These are phyloP conservation scores for Trametes coccinea DNA, from an alignment of 768 basidiomycete genomes.

Conservation along the genomic window DNA sequence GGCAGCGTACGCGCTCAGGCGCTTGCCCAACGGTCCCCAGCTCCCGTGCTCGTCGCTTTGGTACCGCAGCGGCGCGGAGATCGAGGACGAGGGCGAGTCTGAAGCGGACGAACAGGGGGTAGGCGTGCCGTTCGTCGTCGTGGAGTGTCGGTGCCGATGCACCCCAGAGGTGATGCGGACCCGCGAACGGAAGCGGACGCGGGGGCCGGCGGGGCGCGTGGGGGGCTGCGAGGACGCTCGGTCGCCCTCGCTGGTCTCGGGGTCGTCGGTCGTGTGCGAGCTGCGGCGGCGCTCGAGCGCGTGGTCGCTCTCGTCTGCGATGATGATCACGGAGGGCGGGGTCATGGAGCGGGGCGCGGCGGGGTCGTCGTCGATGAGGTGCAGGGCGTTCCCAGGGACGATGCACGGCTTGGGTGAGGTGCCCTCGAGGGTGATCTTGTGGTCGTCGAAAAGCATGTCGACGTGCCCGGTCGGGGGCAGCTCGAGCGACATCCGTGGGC, in stretches of 20 bases:
- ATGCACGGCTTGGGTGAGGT: constrained; percentile 34
- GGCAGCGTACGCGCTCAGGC: constrained; percentile 42
- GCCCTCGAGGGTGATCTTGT: constrained; percentile 27
- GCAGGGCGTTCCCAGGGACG: constrained; percentile 37
- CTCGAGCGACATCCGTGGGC: constrained; percentile 21
- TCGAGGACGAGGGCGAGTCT: constrained; percentile 74
- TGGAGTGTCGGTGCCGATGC: constrained; percentile 43
- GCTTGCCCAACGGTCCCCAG: constrained; percentile 64
- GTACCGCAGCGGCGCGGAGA: constrained; percentile 74
- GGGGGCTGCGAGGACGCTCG: constrained; percentile 15
- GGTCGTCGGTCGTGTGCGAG: neutral
- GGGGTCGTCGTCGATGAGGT: constrained; percentile 36
- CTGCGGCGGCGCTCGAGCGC: neutral
- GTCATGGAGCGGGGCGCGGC: constrained; percentile 28
- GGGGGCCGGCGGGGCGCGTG: constrained; percentile 25
- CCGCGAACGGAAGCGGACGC: constrained; percentile 70
- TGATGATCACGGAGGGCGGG: constrained; percentile 28
- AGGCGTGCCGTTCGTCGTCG: constrained; percentile 9
- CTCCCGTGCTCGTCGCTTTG: constrained; percentile 48
- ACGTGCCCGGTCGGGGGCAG: constrained; percentile 16
- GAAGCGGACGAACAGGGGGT: constrained; percentile 55
- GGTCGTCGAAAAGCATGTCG: constrained; percentile 26
- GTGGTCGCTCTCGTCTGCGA: constrained; percentile 16
- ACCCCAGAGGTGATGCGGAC: constrained; percentile 78
- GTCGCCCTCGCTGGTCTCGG: constrained; percentile 8